Evolutionary conservation across 352 stramenopile species (phyloP).

Genomic region (Blastocystis sp.): DNA sequence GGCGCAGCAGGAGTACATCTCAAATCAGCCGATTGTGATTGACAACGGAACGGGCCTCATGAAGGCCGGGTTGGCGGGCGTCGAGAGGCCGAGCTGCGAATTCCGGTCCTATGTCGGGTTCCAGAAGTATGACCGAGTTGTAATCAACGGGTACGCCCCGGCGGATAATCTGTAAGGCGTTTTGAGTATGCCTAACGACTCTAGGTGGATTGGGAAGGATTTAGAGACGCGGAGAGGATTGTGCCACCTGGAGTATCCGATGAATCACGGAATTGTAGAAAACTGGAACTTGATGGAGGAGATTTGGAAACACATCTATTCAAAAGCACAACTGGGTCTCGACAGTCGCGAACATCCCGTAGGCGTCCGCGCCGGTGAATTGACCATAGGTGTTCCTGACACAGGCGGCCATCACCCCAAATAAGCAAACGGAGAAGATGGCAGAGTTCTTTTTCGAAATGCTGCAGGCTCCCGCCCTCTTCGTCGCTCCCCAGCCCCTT

Average conservation of each 20-base stretch:
- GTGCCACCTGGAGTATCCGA: slow-evolving; percentile 81
- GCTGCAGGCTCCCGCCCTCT: slow-evolving; percentile 53
- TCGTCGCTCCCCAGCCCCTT: slow-evolving; percentile 54
- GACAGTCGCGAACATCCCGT: slow-evolving; percentile 72
- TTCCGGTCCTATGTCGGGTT: slow-evolving; percentile 86
- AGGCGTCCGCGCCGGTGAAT: slow-evolving; percentile 78
- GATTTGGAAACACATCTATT: slow-evolving; percentile 75
- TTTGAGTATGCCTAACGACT: background rate
- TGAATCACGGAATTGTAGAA: slow-evolving; percentile 85
- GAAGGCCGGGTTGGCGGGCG: slow-evolving; percentile 91
- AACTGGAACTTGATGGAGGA: slow-evolving; percentile 87
- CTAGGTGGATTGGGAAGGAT: slow-evolving; percentile 74
- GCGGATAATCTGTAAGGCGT: slow-evolving; percentile 12
- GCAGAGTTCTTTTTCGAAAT: slow-evolving; percentile 67
- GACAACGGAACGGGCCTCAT: slow-evolving; percentile 90
- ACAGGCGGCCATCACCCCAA: slow-evolving; percentile 84
- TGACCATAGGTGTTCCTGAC: slow-evolving; percentile 79
- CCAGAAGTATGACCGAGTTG: slow-evolving; percentile 89
- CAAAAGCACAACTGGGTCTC: slow-evolving; percentile 71
- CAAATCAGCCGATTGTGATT: slow-evolving; percentile 74
- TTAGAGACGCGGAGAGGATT: slow-evolving; percentile 75
- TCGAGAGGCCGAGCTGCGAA: slow-evolving; percentile 86
- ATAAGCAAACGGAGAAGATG: slow-evolving; percentile 50
- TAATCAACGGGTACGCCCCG: slow-evolving; percentile 79
- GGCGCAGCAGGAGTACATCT: slow-evolving; percentile 62